Conservation (phyloP, 176 grass and related monocot genomes). For the maize (Zea mays) region DNA sequence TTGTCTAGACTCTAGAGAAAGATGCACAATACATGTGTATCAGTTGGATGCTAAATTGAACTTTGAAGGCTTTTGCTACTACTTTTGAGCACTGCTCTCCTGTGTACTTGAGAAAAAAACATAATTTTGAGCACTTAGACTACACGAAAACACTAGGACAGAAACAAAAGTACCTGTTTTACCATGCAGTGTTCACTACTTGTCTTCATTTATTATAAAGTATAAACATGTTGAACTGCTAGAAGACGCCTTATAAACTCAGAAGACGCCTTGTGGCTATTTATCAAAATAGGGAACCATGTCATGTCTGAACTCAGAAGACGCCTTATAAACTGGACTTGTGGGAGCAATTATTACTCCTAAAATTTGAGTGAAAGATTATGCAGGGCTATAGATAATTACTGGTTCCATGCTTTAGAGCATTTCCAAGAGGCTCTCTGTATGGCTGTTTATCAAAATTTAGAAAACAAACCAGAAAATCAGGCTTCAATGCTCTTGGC, state of each 20-base stretch:
- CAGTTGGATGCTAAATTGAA: slow-evolving; percentile 27
- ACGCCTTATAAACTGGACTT: too few species aligned
- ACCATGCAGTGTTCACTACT: neutral
- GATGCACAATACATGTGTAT: neutral
- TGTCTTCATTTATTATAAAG: slow-evolving; percentile 26
- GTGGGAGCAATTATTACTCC: neutral
- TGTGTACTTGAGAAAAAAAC: neutral
- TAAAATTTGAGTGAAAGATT: neutral
- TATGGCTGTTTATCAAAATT: neutral
- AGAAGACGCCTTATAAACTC: too few species aligned
- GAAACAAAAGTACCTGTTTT: neutral
- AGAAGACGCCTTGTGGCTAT: too few species aligned
- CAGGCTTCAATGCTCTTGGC: neutral
- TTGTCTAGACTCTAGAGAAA: neutral
- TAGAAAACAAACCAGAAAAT: neutral
- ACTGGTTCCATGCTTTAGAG: neutral
- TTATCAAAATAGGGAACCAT: too few species aligned
- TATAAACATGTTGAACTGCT: slow-evolving; percentile 1
- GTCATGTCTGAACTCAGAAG: too few species aligned
- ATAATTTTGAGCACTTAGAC: neutral
- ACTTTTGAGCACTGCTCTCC: slow-evolving; percentile 4
- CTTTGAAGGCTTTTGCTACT: neutral
- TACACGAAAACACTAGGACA: neutral
- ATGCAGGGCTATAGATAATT: neutral
- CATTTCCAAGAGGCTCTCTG: neutral